These are phyloP conservation scores for Inosperma sp. DNA, from an alignment of 768 basidiomycete genomes.

Conservation along the genomic window DNA sequence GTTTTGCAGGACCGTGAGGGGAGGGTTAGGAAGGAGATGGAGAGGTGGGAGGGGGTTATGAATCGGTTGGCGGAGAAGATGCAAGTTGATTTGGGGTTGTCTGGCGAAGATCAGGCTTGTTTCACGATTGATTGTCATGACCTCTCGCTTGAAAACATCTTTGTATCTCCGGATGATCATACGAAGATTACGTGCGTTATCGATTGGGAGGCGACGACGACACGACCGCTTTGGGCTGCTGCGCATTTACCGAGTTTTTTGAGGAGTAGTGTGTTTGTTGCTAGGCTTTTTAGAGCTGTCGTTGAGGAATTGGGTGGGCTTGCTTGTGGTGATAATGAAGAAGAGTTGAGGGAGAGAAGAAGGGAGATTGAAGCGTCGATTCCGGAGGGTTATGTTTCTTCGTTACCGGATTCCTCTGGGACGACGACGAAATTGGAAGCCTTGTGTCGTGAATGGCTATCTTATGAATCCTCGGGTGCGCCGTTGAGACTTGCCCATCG, in stretches of 20 bases:
- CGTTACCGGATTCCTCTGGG: too few species aligned
- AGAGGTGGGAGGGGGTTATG: conserved; percentile 65
- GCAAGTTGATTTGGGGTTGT: too few species aligned
- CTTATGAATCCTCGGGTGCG: conserved; percentile 61
- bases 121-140: conserved; percentile 86
- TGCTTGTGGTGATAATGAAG: conserved; percentile 32
- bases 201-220: conserved; percentile 90
- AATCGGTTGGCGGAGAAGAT: conserved; percentile 44
- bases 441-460: conserved; percentile 66
- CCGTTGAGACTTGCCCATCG: conserved; percentile 74
- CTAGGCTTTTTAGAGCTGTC: conserved; percentile 63
- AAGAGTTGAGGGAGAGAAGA: too few species aligned
- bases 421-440: too few species aligned
- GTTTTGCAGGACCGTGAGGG: conserved; percentile 64
- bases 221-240: conserved; percentile 78
- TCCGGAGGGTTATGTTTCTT: too few species aligned
- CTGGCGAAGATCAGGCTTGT: conserved; percentile 48
- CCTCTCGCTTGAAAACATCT: conserved; percentile 78
- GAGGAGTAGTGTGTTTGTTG: conserved; percentile 71
- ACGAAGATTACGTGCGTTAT: conserved; percentile 78
- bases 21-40: conserved; percentile 64
- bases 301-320: conserved; percentile 56
- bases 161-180: conserved; percentile 66
- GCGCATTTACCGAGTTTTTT: conserved; percentile 80
- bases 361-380: too few species aligned